These are phyloP conservation scores for Lignosus rhinocerotis DNA, from an alignment of 1,284 basidiomycete species.

Conservation along the genomic window DNA sequence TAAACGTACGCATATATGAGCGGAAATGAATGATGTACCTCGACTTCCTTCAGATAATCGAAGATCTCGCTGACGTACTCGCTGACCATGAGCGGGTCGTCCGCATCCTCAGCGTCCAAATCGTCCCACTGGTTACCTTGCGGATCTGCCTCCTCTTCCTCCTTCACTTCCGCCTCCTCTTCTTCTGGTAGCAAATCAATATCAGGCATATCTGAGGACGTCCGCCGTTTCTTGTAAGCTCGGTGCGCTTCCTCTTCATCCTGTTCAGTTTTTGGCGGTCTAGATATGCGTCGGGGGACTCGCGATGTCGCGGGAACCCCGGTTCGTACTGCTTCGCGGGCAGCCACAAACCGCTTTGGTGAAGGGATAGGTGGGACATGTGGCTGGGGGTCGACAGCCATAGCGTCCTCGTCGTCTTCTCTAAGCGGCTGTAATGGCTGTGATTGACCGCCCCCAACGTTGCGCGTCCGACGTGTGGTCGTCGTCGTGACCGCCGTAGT, in stretches of 20 bases:
- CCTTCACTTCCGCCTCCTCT: constrained; percentile 31
- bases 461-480: constrained; percentile 31
- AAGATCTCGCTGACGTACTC: constrained; percentile 97
- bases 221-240: constrained; percentile 69
- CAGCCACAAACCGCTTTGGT: constrained; percentile 32
- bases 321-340: constrained; percentile 25
- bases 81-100: constrained; percentile 95
- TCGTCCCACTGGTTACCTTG: constrained; percentile 78
- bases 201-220: constrained; percentile 67
- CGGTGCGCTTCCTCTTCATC: constrained; percentile 48
- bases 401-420: constrained; percentile 40
- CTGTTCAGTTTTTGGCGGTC: constrained; percentile 26
- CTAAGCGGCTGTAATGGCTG: constrained; percentile 30
- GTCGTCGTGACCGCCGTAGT: constrained; percentile 36
- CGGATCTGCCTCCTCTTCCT: constrained; percentile 53
- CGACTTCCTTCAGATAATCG: constrained; percentile 81
- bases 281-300: constrained; percentile 21
- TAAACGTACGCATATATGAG: constrained; percentile 10
- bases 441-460: constrained; percentile 15
- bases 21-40: constrained; percentile 43
- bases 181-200: constrained; percentile 42
- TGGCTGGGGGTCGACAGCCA: constrained; percentile 52
- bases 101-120: constrained; percentile 90
- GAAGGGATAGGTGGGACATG: constrained; percentile 25
- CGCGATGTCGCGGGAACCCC: constrained; percentile 14